Conservation (phyloP, 164 flowering plant genomes). For the Aristolochia fimbriata region DNA sequence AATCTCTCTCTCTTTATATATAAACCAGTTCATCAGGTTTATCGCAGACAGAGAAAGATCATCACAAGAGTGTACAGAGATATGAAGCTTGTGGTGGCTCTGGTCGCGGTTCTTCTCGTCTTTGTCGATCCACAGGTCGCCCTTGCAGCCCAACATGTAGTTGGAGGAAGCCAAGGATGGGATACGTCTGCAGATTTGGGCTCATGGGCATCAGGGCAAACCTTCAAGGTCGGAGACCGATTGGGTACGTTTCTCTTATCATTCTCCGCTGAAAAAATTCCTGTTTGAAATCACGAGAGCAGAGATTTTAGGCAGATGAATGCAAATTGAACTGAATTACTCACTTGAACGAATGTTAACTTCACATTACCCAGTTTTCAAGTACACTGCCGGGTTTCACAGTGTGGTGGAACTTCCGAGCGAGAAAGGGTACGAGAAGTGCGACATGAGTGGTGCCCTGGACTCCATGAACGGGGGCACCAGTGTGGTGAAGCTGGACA, state of each 20-base stretch:
- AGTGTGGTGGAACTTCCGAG: conserved; percentile 47
- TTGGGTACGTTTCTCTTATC: conserved; percentile 27
- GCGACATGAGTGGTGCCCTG: conserved; percentile 31
- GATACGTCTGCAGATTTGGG: conserved; percentile 39
- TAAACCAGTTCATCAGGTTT: not conserved
- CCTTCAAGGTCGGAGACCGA: conserved; percentile 63
- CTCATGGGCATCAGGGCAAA: conserved; percentile 45
- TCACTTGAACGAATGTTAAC: not conserved
- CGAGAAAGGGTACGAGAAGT: conserved; percentile 46
- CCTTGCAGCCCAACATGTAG: conserved; percentile 36
- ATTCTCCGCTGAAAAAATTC: too few species aligned
- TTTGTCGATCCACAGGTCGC: conserved; percentile 14
- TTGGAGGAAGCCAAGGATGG: conserved; percentile 81
- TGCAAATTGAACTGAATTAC: too few species aligned
- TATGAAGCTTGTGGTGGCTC: conserved; percentile 12
- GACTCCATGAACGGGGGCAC: conserved; percentile 45
- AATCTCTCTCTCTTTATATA: not conserved
- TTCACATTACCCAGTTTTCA: conserved; percentile 36
- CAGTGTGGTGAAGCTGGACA: conserved; percentile 39
- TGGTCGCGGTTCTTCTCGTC: conserved; percentile 1
- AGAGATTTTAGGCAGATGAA: too few species aligned
- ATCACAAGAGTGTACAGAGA: not conserved
- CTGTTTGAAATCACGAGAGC: too few species aligned
- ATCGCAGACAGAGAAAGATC: not conserved
- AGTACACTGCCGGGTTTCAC: conserved; percentile 56